Evolutionary conservation across 2,329 filamentous ascomycete species (phyloP), one percentile per base, ranked within the genome.

Genomic region (Phoma sp.): DNA sequence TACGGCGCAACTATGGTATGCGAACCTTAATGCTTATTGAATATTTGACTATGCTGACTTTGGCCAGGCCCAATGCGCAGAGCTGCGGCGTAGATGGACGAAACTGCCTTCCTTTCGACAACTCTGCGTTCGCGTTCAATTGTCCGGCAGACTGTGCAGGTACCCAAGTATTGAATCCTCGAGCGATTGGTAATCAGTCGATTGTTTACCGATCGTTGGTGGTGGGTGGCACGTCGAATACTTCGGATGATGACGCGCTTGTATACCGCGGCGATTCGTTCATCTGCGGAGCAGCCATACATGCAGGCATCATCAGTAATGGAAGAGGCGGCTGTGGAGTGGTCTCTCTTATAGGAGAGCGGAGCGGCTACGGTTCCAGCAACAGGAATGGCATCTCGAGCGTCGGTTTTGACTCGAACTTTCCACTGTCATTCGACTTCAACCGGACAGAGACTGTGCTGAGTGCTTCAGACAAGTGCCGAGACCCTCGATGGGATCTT

Each of bases 181-280:
- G 80, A 57, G 74, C 78, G 12, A 80, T 85, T 40, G 83, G 83
- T 13, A 80, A 81, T 43, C 81, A 88, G 63, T 84, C 88, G 61
- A 77, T 90, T 45, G 78, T 84, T 40, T 91, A 91, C 69, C 77
- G 76, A 22, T 78, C 86, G 0, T 72, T 91, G n/a, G 83, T 92
- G 2, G 80, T 92, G 24, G 89, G 89, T n/a, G 88, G 88, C 2
- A 74, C 78, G 2, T 29, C 58, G n/a, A 63, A 73, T 12, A 43
- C 33, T 15, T 41, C 58, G 2, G 58, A 58, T 32, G 58, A 44
- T 17, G 43, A 61, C 21, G 55, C 64, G 13, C 41, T 43, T 3
- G 54, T 69, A 13, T 76, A 76, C 35, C 69, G 74, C 8, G 73
- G 70, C 13, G 74, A 76, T 52, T 75, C 73, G 0, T 76, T 75